These are phyloP conservation scores for Citrus medica DNA, from an alignment of 345 rosid species.

Conservation along the genomic window DNA sequence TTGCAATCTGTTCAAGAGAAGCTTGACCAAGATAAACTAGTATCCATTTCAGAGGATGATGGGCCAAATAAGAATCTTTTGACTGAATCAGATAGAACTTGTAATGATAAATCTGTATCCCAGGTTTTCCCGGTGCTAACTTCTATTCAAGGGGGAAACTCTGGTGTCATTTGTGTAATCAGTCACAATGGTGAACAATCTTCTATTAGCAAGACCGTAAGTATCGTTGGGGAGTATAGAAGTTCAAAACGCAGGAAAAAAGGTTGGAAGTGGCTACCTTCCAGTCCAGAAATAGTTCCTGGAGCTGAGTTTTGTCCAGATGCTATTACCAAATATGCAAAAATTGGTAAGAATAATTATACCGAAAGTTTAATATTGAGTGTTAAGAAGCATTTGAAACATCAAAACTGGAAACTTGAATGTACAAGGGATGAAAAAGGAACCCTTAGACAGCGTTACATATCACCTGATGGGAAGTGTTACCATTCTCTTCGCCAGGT, in stretches of 20 bases:
- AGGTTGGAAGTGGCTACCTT: constrained; percentile 37
- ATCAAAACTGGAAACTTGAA: constrained; percentile 59
- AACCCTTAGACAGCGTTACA: constrained; percentile 39
- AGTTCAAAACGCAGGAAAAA: constrained; percentile 2
- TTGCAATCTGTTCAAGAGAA: constrained; percentile 5
- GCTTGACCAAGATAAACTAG: constrained; percentile 6
- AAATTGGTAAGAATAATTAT: not conserved
- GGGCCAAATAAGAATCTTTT: constrained; percentile 14
- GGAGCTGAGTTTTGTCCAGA: constrained; percentile 52
- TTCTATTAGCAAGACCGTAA: constrained; percentile 18
- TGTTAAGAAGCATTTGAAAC: constrained; percentile 52
- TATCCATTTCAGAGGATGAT: constrained; percentile 1
- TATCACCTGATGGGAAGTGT: constrained; percentile 50
- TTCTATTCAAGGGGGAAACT: constrained; percentile 21
- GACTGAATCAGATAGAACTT: constrained; percentile 19
- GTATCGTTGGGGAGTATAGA: not conserved
- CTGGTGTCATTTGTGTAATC: constrained; percentile 11
- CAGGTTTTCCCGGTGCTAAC: constrained; percentile 23
- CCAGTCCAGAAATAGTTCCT: constrained; percentile 33
- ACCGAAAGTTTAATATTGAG: not conserved
- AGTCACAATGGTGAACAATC: constrained; percentile 13
- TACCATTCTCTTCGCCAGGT: constrained; percentile 54
- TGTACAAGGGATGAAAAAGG: constrained; percentile 15
- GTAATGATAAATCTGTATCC: constrained; percentile 19
- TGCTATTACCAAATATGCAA: constrained; percentile 38